These are phyloP conservation scores for Syncephalastrum sp. DNA, from an alignment of 371 early-diverging fungal species.

Conservation along the genomic window DNA sequence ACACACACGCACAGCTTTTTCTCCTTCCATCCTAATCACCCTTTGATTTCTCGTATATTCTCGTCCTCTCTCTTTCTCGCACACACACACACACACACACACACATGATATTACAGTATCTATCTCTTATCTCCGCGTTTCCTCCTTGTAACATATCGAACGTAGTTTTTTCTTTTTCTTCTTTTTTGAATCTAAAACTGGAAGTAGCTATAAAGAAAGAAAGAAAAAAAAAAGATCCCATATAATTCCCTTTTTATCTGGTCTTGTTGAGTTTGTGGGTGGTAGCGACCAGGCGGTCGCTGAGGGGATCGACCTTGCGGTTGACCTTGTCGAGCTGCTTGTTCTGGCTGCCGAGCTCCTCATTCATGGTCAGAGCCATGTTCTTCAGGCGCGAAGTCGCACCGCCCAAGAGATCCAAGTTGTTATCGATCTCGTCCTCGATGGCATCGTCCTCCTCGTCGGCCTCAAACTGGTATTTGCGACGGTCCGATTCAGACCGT, in stretches of 20 bases:
- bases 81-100: too few species aligned
- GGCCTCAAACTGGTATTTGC: slow-evolving; percentile 65
- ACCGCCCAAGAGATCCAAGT: slow-evolving; percentile 67
- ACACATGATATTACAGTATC: neutral
- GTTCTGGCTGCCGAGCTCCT: slow-evolving; percentile 75
- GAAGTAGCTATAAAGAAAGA: slow-evolving; percentile 8
- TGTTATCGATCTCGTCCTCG: slow-evolving; percentile 83
- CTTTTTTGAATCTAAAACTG: slow-evolving; percentile 1
- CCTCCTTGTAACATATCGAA: slow-evolving; percentile 2
- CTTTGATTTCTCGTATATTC: neutral
- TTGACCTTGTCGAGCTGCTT: slow-evolving; percentile 27
- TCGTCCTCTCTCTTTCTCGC: neutral
- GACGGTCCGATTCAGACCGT: slow-evolving; percentile 58
- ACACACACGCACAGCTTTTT: neutral
- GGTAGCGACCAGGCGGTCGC: slow-evolving; percentile 36
- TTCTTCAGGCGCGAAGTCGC: slow-evolving; percentile 69
- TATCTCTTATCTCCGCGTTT: slow-evolving; percentile 2
- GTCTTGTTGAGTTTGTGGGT: slow-evolving; percentile 50
- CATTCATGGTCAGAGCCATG: slow-evolving; percentile 72
- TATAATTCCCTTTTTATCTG: slow-evolving; percentile 8
- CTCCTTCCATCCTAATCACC: neutral
- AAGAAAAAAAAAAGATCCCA: slow-evolving; percentile 10
- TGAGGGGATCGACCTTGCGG: slow-evolving; percentile 45
- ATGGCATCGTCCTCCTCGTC: slow-evolving; percentile 63
- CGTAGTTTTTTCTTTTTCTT: slow-evolving; percentile 9